Conservation (phyloP, 2,329 filamentous ascomycete genomes). For the Paramyrothecium sp. region DNA sequence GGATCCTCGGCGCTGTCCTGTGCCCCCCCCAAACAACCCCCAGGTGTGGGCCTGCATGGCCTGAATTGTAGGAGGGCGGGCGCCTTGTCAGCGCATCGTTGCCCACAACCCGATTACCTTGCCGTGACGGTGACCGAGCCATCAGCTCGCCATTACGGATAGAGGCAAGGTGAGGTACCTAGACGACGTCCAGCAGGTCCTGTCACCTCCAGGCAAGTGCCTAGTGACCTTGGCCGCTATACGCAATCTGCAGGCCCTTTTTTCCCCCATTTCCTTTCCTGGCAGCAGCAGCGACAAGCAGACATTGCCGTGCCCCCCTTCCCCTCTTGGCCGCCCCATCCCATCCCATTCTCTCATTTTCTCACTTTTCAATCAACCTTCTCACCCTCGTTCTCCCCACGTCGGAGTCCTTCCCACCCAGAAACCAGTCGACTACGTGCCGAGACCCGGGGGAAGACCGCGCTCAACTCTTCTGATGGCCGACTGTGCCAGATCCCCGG, state of each 20-base stretch:
- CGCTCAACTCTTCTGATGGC: slow-evolving; percentile 30
- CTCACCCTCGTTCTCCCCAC: slow-evolving; percentile 1
- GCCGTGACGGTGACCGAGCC: no score
- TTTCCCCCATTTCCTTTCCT: neutral
- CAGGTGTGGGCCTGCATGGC: neutral
- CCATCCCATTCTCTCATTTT: slow-evolving; percentile 7
- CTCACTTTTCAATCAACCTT: slow-evolving; percentile 2
- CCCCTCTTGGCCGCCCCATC: neutral
- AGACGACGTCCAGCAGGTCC: no score
- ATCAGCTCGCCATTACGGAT: no score
- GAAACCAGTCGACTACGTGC: neutral
- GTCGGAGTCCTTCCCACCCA: slow-evolving; percentile 1
- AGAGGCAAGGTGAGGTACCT: no score
- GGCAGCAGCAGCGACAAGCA: neutral
- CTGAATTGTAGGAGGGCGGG: no score
- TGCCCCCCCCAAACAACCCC: neutral
- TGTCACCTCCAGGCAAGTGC: no score
- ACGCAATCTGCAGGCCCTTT: neutral
- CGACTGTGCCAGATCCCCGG: slow-evolving; percentile 28
- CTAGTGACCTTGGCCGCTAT: neutral
- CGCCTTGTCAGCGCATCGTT: no score
- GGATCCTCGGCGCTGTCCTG: neutral
- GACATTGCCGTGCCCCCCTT: neutral
- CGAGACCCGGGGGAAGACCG: slow-evolving; percentile 12
- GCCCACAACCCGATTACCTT: no score